These are phyloP conservation scores for Daucus carota DNA, from an alignment of 129 eudicot genomes.

Conservation along the genomic window DNA sequence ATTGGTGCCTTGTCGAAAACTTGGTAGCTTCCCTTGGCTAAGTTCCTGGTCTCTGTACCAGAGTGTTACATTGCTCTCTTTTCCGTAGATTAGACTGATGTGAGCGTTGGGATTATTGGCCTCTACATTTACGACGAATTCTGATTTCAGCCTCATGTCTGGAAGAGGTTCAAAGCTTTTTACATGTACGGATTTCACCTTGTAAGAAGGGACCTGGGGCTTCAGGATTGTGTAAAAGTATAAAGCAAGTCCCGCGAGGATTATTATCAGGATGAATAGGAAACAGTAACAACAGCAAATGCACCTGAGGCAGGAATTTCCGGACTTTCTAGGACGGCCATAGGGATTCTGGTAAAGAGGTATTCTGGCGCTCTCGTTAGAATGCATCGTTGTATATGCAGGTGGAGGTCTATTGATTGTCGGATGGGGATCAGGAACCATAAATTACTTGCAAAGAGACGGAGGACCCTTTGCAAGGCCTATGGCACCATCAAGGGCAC, in stretches of 20 bases:
- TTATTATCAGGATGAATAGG: constrained; percentile 32
- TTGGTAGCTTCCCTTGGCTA: constrained; percentile 45
- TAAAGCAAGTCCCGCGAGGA: constrained; percentile 13
- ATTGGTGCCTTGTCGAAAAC: constrained; percentile 31
- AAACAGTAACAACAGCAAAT: constrained; percentile 44
- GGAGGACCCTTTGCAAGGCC: constrained; percentile 7
- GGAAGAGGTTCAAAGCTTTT: constrained; percentile 31
- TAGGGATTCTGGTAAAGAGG: constrained; percentile 17
- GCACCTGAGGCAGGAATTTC: constrained; percentile 32
- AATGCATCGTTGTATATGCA: constrained; percentile 17
- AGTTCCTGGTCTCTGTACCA: constrained; percentile 25
- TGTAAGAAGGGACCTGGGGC: constrained; percentile 42
- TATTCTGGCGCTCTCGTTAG: not conserved
- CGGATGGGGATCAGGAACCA: not conserved
- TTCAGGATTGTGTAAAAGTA: constrained; percentile 28
- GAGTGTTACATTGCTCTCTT: constrained; percentile 26
- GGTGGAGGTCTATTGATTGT: constrained; percentile 24
- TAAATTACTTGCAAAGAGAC: not conserved
- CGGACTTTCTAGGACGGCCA: constrained; percentile 11
- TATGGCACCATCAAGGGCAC: constrained; percentile 9
- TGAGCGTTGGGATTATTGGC: constrained; percentile 41
- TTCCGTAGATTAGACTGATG: constrained; percentile 39
- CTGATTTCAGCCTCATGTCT: constrained; percentile 42
- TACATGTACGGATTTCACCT: constrained; percentile 19
- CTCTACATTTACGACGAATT: constrained; percentile 25